Evolutionary conservation across 164 flowering plant species (phyloP).

Genomic region (grape (Vitis vinifera)): ASM3070453v1 NC_081819.1:19971501-19972000

Average conservation of each 20-base stretch:
- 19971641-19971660: not conserved
- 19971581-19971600: constrained; percentile 5
- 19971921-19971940: not conserved
- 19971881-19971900: too few relatives aligned
- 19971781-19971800: not conserved
- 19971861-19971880: not conserved
- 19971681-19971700: not conserved
- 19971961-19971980: too few relatives aligned
- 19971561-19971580: not conserved
- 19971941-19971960: too few relatives aligned
- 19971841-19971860: not conserved
- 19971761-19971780: not conserved
- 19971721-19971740: not conserved
- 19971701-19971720: constrained; percentile 25
- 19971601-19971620: not conserved
- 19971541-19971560: constrained; percentile 2
- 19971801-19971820: constrained; percentile 9
- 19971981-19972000: too few relatives aligned
- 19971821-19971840: not conserved
- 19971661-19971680: not conserved
- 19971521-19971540: not conserved
- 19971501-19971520: not conserved
- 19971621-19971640: not conserved
- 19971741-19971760: not conserved
- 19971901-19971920: not conserved